Base-by-base conservation (phyloP, 306 rosid genomes). In the Cucurbita ficifolia region DNA sequence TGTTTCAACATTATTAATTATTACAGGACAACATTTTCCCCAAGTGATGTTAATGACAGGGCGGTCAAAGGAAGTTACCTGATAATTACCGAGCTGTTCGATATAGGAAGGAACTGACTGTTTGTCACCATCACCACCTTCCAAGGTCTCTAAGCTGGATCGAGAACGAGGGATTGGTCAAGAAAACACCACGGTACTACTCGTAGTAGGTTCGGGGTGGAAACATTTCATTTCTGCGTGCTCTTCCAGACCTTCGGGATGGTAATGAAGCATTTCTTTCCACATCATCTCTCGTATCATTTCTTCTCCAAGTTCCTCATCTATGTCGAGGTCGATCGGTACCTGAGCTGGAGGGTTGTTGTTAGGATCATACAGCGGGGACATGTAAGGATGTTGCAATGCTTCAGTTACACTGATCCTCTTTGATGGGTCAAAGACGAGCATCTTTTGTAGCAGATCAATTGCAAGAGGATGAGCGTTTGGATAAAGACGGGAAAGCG, bases 241-340 rank as follows among this genome's bases (percentile, higher is more conserved):
- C 70, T 70, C 73, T 36, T 62, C 72, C 16, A 77, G 82, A 77
- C 75, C 79, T 75, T 88, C 96, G 1, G 98, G 96, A 78, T 93
- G 98, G 86, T 90, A 87, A 76, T 83, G 93, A 70, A 88, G 86
- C 92, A 93, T 90, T 82, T 93, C 98, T 24, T 70, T 81, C 96
- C 89, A 93, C 96, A 90, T 90, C 98, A 88, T 86, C 91, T 93
- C 98, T 83, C 98, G 86, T 87, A 93, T 88, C 90, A 85, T 83
- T 70, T 87, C 93, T 85, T 93, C 98, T 77, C 92, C 96, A 14
- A 90, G 91, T 72, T 88, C 96, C 81, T 90, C 98, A 7, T 93
- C 92, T 36, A 93, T 84, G 83, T 90, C 90, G 29, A 93, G 98
- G 86, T 93, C 98, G 63, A 90, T 82, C 18, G 96, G 96, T 74